Conservation (phyloP, 179 eudicot species). For the Heliamphora pulchella region DNA sequence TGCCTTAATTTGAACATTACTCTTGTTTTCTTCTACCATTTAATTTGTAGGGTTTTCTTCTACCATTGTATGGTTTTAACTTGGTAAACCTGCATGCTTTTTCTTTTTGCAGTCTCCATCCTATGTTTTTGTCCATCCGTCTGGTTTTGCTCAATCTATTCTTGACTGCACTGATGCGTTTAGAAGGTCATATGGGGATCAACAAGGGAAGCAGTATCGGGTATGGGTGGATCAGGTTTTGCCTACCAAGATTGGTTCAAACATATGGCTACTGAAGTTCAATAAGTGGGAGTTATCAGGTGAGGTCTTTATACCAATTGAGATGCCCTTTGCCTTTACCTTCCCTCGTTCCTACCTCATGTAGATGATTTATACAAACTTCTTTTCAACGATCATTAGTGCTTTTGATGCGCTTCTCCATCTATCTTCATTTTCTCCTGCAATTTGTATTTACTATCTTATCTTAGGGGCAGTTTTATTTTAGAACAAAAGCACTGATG, state of each 20-base stretch:
- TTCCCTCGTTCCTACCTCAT: not conserved
- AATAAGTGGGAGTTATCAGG: slow-evolving; percentile 75
- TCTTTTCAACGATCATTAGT: not conserved
- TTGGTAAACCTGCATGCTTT: not conserved
- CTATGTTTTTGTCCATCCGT: slow-evolving; percentile 62
- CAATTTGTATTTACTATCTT: not conserved
- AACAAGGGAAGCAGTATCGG: slow-evolving; percentile 54
- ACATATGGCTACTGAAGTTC: slow-evolving; percentile 76
- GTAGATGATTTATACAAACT: not conserved
- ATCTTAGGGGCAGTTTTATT: not conserved
- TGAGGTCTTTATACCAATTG: slow-evolving; percentile 24
- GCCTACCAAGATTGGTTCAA: slow-evolving; percentile 46
- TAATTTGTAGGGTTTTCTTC: not conserved
- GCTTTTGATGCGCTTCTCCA: not conserved
- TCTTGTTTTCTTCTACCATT: not conserved
- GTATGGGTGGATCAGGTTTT: slow-evolving; percentile 90
- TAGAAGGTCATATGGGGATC: slow-evolving; percentile 62
- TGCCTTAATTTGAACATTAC: not conserved
- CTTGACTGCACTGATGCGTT: slow-evolving; percentile 46
- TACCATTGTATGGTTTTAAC: not conserved
- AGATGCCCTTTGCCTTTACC: slow-evolving; percentile 3
- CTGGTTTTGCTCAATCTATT: slow-evolving; percentile 57
- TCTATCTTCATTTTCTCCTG: not conserved
- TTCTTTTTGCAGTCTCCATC: slow-evolving; percentile 42
- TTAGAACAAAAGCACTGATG: not conserved